Base-by-base conservation (phyloP, 2,329 filamentous ascomycete genomes). In the Plectosphaerella plurivora region DNA sequence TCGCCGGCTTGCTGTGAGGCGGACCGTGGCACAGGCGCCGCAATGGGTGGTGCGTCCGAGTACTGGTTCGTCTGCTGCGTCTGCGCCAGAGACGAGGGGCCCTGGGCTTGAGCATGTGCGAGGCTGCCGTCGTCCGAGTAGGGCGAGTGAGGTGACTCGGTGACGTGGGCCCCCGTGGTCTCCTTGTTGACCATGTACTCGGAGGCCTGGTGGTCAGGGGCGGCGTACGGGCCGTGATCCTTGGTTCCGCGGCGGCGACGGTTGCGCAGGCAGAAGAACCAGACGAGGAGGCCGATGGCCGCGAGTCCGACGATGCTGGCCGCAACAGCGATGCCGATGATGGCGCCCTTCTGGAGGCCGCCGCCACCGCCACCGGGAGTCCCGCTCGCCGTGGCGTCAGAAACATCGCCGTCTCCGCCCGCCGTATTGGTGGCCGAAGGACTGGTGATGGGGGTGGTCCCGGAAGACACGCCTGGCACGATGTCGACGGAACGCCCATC, bases 181-280 rank as follows among this genome's bases (percentile, higher is more conserved):
- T 77, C 76, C 65, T 79, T 78, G 57, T 77, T 75, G 47, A 68
- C 66, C 49, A 77, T 70, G 58, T 75, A 75, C 35, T 70, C 67
- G 61, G 50, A 59, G 44, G 46, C 61, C 36, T 64, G 55, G 56
- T 57, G 56, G 58, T 62, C 61, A 10, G 41, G 41, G 12, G 60
- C 56, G 46, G 53, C 59, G 62, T 63, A 68, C 5, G 64, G 55
- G 49, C 59, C 57, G 18, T 61, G 59, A 3, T 53, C 51, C 25
- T 61, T 53, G 33, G 55, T 61, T 37, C 64, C 64, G 45, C 66
- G 68, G 5, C 70, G 71, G 5, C 74, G 73, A 15, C 71, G 71
- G 25, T 75, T 59, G 22, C 48, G 48, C 7, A 44, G 37, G 48
- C 48, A 50, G 49, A 77, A 61, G 57, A 75, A 73, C 68, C 71